Base-by-base conservation (phyloP, 495 filamentous ascomycete genomes). In the Beverwykella pulmonaria region DNA sequence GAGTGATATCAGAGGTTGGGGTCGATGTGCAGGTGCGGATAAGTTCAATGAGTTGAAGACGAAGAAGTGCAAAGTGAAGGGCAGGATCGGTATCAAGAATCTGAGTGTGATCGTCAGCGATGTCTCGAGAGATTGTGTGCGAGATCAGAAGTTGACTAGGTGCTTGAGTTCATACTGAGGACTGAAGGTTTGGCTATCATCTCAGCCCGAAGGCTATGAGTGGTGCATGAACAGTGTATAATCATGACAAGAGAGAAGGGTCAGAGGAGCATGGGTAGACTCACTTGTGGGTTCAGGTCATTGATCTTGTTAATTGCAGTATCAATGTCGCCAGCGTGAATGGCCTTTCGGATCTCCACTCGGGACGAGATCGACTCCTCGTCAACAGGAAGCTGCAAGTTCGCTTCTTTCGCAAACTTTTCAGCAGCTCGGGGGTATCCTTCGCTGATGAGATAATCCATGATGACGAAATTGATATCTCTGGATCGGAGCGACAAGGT, bases 141-240 rank as follows among this genome's bases (percentile, higher is more conserved):
- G 36, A 61, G 76, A 68, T 77, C 77, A 76, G 74, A 64, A 34
- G 12, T 30, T n/a, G 29, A 55, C 30, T 59, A 41, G 55, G 29
- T 59, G 49, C 36, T 48, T 55, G 78, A 85, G 82, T 39, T 97
- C 93, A 97, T 96, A 90, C 85, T 92, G 86, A 92, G 86, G 88
- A 92, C 86, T 93, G 89, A 92, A 90, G 90, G 86, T 88, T 88
- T 91, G 83, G 88, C 89, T 91, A 83, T 97, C 92, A 92, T 92
- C 95, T 91, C 84, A 76, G 86, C 85, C 87, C 85, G 78, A 81
- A 86, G 87, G 87, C 82, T 98, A 92, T 90, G 93, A 92, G 93
- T 98, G 93, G 93, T 99, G 95, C 93, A 98, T 97, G 94, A 95
- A 92, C 86, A 80, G 76, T 75, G 76, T 91, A 80, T 95, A 96